A percentile compares a stretch with the other conserved stretches of the same genome.
phyloP scores from a whole-genome alignment of 108 stramenopile species.

The Epipyxis sp. region DNA sequence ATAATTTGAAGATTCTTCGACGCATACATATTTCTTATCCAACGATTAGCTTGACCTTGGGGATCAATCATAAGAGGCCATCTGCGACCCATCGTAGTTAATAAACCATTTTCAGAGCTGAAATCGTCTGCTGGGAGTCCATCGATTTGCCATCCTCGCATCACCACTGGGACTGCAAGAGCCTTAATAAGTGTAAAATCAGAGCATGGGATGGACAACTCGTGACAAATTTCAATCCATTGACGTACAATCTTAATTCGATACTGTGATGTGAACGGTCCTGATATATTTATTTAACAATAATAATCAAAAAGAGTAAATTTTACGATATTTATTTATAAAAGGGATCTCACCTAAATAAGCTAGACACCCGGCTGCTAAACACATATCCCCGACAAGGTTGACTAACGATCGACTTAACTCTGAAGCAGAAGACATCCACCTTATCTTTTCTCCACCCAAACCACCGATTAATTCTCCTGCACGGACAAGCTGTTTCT shows the following conservation, averaged over 20 bases:
- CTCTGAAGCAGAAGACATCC: conserved; percentile 36
- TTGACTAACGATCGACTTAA: conserved; percentile 29
- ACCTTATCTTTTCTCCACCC: conserved; percentile 51
- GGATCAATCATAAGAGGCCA: conserved; percentile 55
- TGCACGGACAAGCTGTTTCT: conserved; percentile 38
- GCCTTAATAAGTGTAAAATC: conserved; percentile 34
- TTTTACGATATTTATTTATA: no score
- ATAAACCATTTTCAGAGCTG: conserved; percentile 60
- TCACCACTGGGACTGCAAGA: conserved; percentile 46
- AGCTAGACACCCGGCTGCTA: conserved; percentile 42
- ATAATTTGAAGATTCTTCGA: conserved; percentile 36
- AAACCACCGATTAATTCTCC: conserved; percentile 52
- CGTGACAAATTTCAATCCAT: conserved; percentile 50
- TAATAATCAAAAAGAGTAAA: no score
- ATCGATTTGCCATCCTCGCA: conserved; percentile 59
- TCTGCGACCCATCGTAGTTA: conserved; percentile 47
- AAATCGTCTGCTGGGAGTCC: conserved; percentile 61
- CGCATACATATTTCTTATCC: conserved; percentile 41
- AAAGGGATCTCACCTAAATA: no score
- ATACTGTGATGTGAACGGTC: conserved; percentile 43
- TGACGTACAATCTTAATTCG: conserved; percentile 37
- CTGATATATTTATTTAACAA: no score
- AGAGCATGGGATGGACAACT: conserved; percentile 44
- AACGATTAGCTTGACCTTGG: conserved; percentile 55
- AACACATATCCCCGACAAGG: conserved; percentile 52